Percentiles rank a stretch among this genome's conserved stretches.
Evolutionary conservation across 768 basidiomycete genomes (phyloP).

Genomic region (Macrolepiota albuminosa): DNA sequence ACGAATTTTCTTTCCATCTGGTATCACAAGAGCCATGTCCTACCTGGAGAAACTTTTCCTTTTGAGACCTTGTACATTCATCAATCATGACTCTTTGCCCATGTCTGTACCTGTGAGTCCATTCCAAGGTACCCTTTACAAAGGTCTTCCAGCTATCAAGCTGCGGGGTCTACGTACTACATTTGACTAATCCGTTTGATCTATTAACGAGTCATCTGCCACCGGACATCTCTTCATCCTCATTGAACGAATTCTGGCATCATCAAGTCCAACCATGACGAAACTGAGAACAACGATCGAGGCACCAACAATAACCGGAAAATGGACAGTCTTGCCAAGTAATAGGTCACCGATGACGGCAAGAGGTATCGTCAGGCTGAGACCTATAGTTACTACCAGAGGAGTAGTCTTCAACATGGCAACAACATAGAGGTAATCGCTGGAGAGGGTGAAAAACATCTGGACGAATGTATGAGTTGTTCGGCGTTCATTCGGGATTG

Average conservation of each 20-base stretch:
- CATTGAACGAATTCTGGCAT: constrained; percentile 24
- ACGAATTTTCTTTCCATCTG: background rate
- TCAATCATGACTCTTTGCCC: background rate
- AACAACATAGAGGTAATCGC: constrained; percentile 82
- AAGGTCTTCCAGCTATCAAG: background rate
- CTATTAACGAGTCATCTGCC: constrained; percentile 2
- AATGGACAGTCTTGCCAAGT: constrained; percentile 50
- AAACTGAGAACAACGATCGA: constrained; percentile 73
- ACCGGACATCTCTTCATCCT: constrained; percentile 9
- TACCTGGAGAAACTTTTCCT: background rate
- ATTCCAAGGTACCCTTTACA: background rate
- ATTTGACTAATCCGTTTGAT: background rate
- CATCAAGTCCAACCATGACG: constrained; percentile 61
- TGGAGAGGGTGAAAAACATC: constrained; percentile 81
- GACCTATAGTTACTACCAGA: constrained; percentile 86
- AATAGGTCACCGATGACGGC: constrained; percentile 81
- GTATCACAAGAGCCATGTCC: background rate
- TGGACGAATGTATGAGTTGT: constrained; percentile 22
- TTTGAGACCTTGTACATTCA: background rate
- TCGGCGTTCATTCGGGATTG: background rate
- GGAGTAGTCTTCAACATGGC: constrained; percentile 98
- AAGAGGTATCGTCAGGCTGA: constrained; percentile 90
- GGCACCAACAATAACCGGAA: constrained; percentile 70
- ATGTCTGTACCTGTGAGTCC: background rate
- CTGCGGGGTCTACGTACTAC: background rate